Evolutionary conservation across 148 eudicot genomes (phyloP), one percentile per base, ranked within the genome.

Genomic region (Vaccinium vitisidaea): DNA sequence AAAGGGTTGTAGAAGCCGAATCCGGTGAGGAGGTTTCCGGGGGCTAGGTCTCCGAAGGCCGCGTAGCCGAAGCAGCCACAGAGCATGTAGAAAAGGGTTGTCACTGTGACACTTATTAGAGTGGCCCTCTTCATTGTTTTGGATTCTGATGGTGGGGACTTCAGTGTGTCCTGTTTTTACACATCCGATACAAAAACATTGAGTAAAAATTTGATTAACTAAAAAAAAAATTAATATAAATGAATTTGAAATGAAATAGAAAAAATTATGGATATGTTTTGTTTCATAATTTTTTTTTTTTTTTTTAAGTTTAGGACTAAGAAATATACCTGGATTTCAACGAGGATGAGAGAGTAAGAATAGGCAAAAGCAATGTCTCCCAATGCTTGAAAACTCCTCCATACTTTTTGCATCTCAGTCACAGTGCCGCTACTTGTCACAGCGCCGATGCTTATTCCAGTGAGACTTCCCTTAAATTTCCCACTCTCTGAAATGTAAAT

Each of bases 21-120:
- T 0, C 90, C 90, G 0, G 90, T 90, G 49, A 90, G 89, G 76
- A 90, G 89, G 87, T 90, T 90, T 19, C 90, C 90, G 6, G 92
- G 90, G 14, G 92, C 73, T 2, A 43, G 14, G 78, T 90, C 89
- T 13, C 92, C 92, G 19, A 90, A 90, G 3, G 92, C 90, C 0
- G 92, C 92, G 50, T 90, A 90, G 53, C 90, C 92, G 9, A 90
- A 77, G 88, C 90, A 86, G n/a, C 92, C 92, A 58, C 92, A 88
- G 18, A 85, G 84, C 86, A 90, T 85, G 86, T 90, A 90, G 84
- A 90, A 90, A 7, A 90, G 12, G 25, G 92, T 90, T 10, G 92
- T 90, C 12, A 88, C 86, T 6, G 85, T 27, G 1, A 90, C 87
- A 52, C 92, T 90, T 27, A 90, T 69, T 6, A 82, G 21, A 0